Percentiles rank a stretch among this genome's conserved stretches.
phyloP scores from a whole-genome alignment of 2,329 filamentous ascomycete genomes.

The Botryotinia globosa region DNA sequence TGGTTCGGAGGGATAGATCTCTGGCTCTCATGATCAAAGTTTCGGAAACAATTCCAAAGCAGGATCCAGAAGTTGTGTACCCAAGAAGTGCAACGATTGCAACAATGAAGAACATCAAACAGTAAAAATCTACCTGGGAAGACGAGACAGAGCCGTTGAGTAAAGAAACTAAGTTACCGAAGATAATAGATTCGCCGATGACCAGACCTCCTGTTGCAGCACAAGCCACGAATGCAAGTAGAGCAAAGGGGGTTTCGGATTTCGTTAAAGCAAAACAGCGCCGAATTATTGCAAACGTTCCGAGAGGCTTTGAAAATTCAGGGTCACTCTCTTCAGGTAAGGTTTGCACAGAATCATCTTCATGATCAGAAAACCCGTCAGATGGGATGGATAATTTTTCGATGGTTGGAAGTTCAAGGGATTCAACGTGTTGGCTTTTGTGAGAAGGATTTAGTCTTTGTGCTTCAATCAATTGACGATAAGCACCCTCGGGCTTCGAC shows the following conservation, averaged over 20 bases:
- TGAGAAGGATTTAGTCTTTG: neutral
- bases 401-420: neutral
- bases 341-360: neutral
- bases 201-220: neutral
- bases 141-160: neutral
- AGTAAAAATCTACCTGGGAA: neutral
- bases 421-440: neutral
- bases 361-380: neutral
- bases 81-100: constrained; percentile 56
- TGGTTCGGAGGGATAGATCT: constrained; percentile 60
- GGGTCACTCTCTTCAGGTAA: neutral
- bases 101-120: neutral
- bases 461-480: neutral
- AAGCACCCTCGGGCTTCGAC: neutral
- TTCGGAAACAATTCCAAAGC: constrained; percentile 58
- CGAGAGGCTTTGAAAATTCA: neutral
- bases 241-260: neutral
- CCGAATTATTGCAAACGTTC: neutral
- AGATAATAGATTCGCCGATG: neutral
- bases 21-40: constrained; percentile 60
- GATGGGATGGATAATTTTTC: neutral
- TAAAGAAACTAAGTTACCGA: neutral
- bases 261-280: neutral
- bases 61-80: constrained; percentile 56
- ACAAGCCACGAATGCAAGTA: neutral